These are phyloP conservation scores for Mimosa pudica DNA, from an alignment of 306 rosid genomes.

Conservation along the genomic window DNA sequence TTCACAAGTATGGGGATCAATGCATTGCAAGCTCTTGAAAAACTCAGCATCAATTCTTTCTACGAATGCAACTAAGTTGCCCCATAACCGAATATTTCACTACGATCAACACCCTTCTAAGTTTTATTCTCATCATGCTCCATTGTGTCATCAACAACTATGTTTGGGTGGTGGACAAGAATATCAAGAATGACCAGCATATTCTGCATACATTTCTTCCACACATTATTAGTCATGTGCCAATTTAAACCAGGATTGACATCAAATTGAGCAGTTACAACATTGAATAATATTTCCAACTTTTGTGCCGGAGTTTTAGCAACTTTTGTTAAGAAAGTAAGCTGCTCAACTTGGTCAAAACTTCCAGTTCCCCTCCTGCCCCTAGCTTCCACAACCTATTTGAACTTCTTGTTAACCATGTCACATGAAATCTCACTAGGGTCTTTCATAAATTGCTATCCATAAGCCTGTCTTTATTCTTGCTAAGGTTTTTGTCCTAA, in stretches of 20 bases:
- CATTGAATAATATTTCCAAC: slow-evolving; percentile 88
- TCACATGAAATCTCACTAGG: slow-evolving; percentile 98
- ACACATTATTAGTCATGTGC: slow-evolving; percentile 87
- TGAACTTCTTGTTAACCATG: slow-evolving; percentile 85
- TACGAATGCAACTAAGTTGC: slow-evolving; percentile 85
- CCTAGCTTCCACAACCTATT: slow-evolving; percentile 94
- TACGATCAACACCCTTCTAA: slow-evolving; percentile 72
- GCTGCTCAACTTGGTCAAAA: slow-evolving; percentile 96
- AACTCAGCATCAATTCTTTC: slow-evolving; percentile 82
- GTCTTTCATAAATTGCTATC: slow-evolving; percentile 82
- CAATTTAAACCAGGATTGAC: slow-evolving; percentile 94
- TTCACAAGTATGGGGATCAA: slow-evolving; percentile 95
- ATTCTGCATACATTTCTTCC: slow-evolving; percentile 93
- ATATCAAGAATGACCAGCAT: slow-evolving; percentile 86
- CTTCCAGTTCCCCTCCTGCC: slow-evolving; percentile 97
- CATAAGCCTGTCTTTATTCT: slow-evolving; percentile 69
- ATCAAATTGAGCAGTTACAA: slow-evolving; percentile 94
- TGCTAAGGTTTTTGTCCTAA: slow-evolving; percentile 79
- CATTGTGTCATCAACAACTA: slow-evolving; percentile 76
- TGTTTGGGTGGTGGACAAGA: slow-evolving; percentile 73
- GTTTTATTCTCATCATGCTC: slow-evolving; percentile 93
- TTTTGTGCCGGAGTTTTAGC: slow-evolving; percentile 99
- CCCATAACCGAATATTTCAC: slow-evolving; percentile 89
- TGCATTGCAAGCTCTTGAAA: slow-evolving; percentile 96
- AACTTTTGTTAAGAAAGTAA: slow-evolving; percentile 86